Evolutionary conservation across 345 rosid genomes (phyloP), one percentile per base, ranked within the genome.

Genomic region (Camelina neglecta): DNA sequence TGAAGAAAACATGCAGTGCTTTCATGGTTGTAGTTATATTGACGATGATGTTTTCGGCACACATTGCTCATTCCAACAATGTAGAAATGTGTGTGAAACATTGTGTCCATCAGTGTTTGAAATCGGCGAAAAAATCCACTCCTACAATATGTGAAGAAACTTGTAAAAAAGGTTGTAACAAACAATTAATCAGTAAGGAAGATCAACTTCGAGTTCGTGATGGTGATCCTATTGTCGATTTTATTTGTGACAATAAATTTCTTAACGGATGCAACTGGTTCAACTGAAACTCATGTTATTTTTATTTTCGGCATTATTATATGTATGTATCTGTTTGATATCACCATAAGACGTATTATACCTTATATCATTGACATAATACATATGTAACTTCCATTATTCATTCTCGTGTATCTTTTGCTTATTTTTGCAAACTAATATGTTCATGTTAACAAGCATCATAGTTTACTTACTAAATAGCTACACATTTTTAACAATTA

Each of bases 51-150:
- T 66, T 66, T 57, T 48, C 4, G 0, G 16, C 65, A 57, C 53
- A 66, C 21, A 59, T 39, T 18, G 35, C 16, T 75, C 16, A 66
- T n/a, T 65, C 72, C 24, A 11, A 3, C 47, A 45, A 35, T 23
- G 0, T 24, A 15, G 42, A 38, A 56, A 47, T 36, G 10, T 66
- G 78, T 48, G 53, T 67, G 20, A 66, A 66, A 15, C 50, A 66
- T 48, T 66, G 72, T 3, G 1, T 58, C 4, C 12, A 35, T 1
- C 49, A 56, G 0, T 74, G 66, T 8, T 56, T n/a, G n/a, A 65
- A 65, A 21, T n/a, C 3, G n/a, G 12, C 16, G 2, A n/a, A 4
- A 10, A 10, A 36, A 0, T 2, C 13, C 9, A 11, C 2, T 23
- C n/a, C 24, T 38, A 0, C 8, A 5, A 20, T 11, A 3, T 66